Percentiles rank a stretch among this genome's conserved stretches.
Conservation (phyloP, 352 stramenopile genomes). For the Globisporangium carolinianum region DNA sequence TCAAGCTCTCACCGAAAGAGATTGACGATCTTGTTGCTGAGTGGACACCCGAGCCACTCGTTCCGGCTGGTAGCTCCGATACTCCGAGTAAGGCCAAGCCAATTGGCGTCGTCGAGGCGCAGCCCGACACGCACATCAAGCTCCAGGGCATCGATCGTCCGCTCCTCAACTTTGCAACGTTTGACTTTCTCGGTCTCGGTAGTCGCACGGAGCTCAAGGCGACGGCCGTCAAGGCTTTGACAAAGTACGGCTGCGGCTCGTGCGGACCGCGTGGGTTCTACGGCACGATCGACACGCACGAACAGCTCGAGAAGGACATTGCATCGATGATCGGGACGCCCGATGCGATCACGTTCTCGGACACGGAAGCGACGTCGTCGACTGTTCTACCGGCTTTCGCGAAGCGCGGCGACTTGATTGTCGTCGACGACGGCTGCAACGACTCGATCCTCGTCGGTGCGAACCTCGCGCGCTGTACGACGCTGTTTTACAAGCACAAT, state of each 20-base stretch:
- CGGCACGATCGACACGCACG: constrained; percentile 92
- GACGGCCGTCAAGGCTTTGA: constrained; percentile 84
- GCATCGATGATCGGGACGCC: constrained; percentile 90
- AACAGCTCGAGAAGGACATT: constrained; percentile 90
- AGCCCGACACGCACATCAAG: constrained; percentile 75
- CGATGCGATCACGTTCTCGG: constrained; percentile 95
- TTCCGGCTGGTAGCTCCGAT: constrained; percentile 37
- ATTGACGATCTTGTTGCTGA: constrained; percentile 89
- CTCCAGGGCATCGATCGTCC: constrained; percentile 55
- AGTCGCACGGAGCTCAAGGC: constrained; percentile 81
- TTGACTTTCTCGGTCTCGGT: constrained; percentile 95
- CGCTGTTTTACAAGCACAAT: constrained; percentile 98
- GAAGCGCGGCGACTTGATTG: constrained; percentile 95
- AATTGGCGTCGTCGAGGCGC: constrained; percentile 75
- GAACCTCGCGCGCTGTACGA: constrained; percentile 90
- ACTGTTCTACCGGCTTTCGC: constrained; percentile 96
- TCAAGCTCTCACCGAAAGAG: constrained; percentile 80
- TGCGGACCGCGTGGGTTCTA: constrained; percentile 98
- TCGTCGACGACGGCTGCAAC: constrained; percentile 95
- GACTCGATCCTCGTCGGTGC: constrained; percentile 93
- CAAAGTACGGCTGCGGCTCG: constrained; percentile 95
- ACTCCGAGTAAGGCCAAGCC: constrained; percentile 32
- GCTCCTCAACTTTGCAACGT: constrained; percentile 94
- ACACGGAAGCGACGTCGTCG: constrained; percentile 91
- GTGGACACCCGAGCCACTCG: constrained; percentile 85